Conservation (phyloP, 2,329 filamentous ascomycete species). For the Nothophaeocryptopus gaeumannii region DNA sequence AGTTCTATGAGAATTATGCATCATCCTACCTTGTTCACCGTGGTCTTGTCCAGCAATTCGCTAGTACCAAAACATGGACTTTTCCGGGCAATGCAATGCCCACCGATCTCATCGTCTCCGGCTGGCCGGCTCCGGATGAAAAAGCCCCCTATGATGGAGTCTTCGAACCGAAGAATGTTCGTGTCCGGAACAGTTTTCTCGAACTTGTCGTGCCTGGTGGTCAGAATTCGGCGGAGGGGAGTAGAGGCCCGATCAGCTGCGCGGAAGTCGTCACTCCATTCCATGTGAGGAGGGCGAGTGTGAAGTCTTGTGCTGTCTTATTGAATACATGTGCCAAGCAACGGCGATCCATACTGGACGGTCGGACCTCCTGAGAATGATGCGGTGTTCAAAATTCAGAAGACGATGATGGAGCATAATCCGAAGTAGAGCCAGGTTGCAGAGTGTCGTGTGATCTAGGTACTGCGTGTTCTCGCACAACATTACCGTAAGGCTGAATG, state of each 20-base stretch:
- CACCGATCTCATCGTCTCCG: constrained; percentile 1
- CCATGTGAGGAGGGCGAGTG: constrained; percentile 18
- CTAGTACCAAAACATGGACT: constrained; percentile 6
- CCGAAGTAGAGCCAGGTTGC: neutral
- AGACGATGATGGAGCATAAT: constrained; percentile 27
- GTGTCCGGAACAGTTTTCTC: constrained; percentile 15
- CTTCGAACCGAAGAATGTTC: constrained; percentile 1
- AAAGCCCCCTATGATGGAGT: constrained; percentile 2
- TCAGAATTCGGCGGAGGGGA: constrained; percentile 5
- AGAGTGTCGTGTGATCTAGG: too few relatives aligned
- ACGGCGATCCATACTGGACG: constrained; percentile 22
- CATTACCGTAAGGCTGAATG: too few relatives aligned
- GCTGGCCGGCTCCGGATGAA: constrained; percentile 3
- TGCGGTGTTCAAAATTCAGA: constrained; percentile 24
- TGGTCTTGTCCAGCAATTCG: constrained; percentile 4
- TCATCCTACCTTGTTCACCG: too few relatives aligned
- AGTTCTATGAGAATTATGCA: too few relatives aligned
- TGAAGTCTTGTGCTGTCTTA: constrained; percentile 3
- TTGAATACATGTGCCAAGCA: constrained; percentile 7
- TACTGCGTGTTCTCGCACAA: too few relatives aligned
- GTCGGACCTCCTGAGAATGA: constrained; percentile 24
- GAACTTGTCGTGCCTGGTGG: constrained; percentile 19
- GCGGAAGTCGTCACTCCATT: constrained; percentile 17
- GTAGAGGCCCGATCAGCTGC: constrained; percentile 12
- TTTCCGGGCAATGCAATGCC: constrained; percentile 7